These are phyloP conservation scores for Irpex sp. DNA, from an alignment of 1,284 basidiomycete species.

Conservation along the genomic window DNA sequence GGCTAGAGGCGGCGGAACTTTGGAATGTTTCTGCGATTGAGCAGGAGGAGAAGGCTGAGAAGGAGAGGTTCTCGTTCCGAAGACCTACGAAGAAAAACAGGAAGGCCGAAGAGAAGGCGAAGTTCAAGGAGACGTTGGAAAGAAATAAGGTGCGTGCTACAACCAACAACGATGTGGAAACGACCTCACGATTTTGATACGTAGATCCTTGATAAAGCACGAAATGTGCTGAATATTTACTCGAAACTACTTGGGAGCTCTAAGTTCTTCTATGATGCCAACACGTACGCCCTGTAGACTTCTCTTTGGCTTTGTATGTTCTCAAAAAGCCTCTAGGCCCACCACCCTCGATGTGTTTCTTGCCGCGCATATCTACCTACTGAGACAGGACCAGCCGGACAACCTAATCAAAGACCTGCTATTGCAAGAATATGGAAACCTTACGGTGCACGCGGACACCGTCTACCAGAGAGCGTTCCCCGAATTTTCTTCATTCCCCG, in stretches of 20 bases:
- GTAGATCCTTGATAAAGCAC: slow-evolving; percentile 61
- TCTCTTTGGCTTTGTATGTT: neutral
- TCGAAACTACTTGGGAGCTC: slow-evolving; percentile 47
- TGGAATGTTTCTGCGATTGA: slow-evolving; percentile 52
- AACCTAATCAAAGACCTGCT: slow-evolving; percentile 52
- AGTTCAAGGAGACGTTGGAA: slow-evolving; percentile 51
- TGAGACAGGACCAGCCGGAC: slow-evolving; percentile 62
- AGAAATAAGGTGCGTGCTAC: slow-evolving; percentile 52
- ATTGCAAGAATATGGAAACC: slow-evolving; percentile 47
- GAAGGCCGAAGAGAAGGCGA: slow-evolving; percentile 30
- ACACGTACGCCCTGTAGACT: slow-evolving; percentile 8
- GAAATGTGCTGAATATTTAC: slow-evolving; percentile 54
- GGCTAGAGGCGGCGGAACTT: slow-evolving; percentile 59
- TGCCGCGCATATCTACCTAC: slow-evolving; percentile 63
- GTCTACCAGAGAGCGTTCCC: slow-evolving; percentile 37
- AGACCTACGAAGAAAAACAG: slow-evolving; percentile 33
- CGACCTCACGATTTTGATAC: neutral
- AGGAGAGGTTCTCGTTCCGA: slow-evolving; percentile 21
- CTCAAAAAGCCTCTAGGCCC: slow-evolving; percentile 34
- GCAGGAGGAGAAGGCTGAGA: slow-evolving; percentile 36
- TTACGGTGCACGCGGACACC: slow-evolving; percentile 52
- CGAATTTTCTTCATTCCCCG: slow-evolving; percentile 16
- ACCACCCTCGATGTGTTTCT: slow-evolving; percentile 61
- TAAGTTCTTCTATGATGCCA: slow-evolving; percentile 43
- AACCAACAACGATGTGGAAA: neutral